phyloP scores from a whole-genome alignment of 2,329 filamentous ascomycete genomes.

The Corniculantispora saksenae region DNA sequence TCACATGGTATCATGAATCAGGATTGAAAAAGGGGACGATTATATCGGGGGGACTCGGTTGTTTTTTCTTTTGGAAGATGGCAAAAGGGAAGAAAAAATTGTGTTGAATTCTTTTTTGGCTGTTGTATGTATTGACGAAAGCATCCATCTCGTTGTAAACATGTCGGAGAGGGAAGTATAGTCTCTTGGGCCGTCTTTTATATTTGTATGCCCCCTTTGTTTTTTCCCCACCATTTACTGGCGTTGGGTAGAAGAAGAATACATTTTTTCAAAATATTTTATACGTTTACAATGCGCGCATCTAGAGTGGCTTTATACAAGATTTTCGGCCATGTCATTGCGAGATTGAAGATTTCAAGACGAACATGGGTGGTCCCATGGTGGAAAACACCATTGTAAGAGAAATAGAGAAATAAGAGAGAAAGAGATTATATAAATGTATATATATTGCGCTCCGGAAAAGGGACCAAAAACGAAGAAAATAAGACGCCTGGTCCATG shows the following conservation, averaged over 20 bases:
- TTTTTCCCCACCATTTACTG: constrained; percentile 12
- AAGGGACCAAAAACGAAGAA: not conserved
- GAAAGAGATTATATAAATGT: not conserved
- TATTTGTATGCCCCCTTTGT: not conserved
- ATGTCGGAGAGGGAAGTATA: constrained; percentile 8
- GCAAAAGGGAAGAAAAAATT: not conserved
- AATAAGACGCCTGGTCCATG: not conserved
- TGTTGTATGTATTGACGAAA: constrained; percentile 11
- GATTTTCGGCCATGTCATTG: no score
- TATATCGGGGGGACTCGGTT: not conserved
- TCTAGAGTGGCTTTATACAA: no score
- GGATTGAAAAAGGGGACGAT: not conserved
- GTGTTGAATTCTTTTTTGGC: not conserved
- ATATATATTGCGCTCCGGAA: constrained; percentile 4
- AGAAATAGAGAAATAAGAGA: no score
- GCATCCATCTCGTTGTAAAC: constrained; percentile 13
- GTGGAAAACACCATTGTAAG: no score
- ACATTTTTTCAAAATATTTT: not conserved
- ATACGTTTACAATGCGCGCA: no score
- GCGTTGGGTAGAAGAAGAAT: constrained; percentile 16
- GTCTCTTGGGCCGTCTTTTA: not conserved
- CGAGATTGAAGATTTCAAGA: no score
- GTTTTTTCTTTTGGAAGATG: not conserved
- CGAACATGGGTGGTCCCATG: no score
- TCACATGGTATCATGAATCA: constrained; percentile 13